Evolutionary conservation across 129 eudicot genomes (phyloP), one percentile per base, ranked within the genome.

Genomic region (Pseudognaphalium luteoalbum): DNA sequence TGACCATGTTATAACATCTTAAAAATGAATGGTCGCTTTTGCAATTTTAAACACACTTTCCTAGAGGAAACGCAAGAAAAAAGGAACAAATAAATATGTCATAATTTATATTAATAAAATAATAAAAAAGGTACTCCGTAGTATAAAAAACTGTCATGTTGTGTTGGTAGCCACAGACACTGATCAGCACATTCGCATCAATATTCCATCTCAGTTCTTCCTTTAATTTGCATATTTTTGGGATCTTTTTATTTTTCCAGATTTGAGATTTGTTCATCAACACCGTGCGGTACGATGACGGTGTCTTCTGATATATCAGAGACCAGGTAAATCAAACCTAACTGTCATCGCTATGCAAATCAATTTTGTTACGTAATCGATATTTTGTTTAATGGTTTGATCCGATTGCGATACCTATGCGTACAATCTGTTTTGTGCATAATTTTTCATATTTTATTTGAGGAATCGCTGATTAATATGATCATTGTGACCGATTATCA

Each of bases 121-220:
- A n/a, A n/a, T n/a, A n/a, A n/a, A n/a, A n/a, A n/a, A n/a, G n/a
- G n/a, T n/a, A n/a, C n/a, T n/a, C n/a, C n/a, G 47, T 17, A 57
- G 10, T 29, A 16, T 3, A 59, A 59, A 64, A 74, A 20, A 19
- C 25, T 54, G 21, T n/a, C 58, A 11, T 19, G 17, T 14, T 70
- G 44, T 29, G 16, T 59, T 70, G 14, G 35, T 61, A 20, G 28
- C 65, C 65, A 47, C 64, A 78, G 62, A 71, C 72, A 47, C 76
- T 72, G 3, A 29, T 2, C 37, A 66, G 76, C 83, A 80, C 74
- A 80, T 80, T 80, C 83, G 72, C 47, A 54, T 73, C 58, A 57
- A 78, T 30, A 78, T 69, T 78, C 76, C 81, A 69, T 34, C 34
- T 68, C 11, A 35, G 41, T 54, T 28, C 17, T 50, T 62, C 61